Percentiles rank a stretch among this genome's conserved stretches.
Evolutionary conservation across 257 asterid species (phyloP).

Genomic region (Anisodus tanguticus): DNA sequence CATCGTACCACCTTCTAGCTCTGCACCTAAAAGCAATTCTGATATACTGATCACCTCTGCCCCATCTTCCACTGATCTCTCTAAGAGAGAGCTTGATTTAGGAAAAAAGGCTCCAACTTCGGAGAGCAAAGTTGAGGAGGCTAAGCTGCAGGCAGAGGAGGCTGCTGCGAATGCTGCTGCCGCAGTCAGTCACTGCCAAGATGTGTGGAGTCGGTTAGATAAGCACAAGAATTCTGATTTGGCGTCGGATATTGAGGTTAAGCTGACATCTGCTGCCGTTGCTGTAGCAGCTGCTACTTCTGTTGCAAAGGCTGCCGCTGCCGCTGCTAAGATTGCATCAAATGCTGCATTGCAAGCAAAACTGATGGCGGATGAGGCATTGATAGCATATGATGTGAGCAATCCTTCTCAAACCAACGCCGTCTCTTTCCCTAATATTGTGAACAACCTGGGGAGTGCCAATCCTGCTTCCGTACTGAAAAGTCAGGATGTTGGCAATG

Average conservation of each 20-base stretch:
- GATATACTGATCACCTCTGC: slow-evolving; percentile 49
- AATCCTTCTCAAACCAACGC: slow-evolving; percentile 36
- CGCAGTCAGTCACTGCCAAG: slow-evolving; percentile 79
- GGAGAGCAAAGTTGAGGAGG: slow-evolving; percentile 75
- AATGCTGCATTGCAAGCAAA: slow-evolving; percentile 82
- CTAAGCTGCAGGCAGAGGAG: slow-evolving; percentile 81
- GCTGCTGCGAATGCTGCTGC: slow-evolving; percentile 81
- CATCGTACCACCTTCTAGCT: slow-evolving; percentile 54
- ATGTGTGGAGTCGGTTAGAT: slow-evolving; percentile 74
- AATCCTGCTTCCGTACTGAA: slow-evolving; percentile 66
- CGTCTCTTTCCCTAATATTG: slow-evolving; percentile 38
- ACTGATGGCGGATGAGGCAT: slow-evolving; percentile 86
- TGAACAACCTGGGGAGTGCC: slow-evolving; percentile 48
- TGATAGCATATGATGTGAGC: slow-evolving; percentile 44
- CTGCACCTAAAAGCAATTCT: slow-evolving; percentile 50
- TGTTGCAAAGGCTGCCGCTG: slow-evolving; percentile 99
- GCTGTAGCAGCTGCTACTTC: slow-evolving; percentile 92
- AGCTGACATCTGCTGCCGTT: slow-evolving; percentile 86
- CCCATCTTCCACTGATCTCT: slow-evolving; percentile 50
- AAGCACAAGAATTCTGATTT: slow-evolving; percentile 66
- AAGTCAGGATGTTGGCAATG: slow-evolving; percentile 53
- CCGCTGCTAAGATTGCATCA: slow-evolving; percentile 93
- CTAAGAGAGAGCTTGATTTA: slow-evolving; percentile 44
- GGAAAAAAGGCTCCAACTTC: slow-evolving; percentile 52
- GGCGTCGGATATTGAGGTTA: slow-evolving; percentile 65